Base-by-base conservation (phyloP, 2,329 filamentous ascomycete species). In the Phoma sp. region DNA sequence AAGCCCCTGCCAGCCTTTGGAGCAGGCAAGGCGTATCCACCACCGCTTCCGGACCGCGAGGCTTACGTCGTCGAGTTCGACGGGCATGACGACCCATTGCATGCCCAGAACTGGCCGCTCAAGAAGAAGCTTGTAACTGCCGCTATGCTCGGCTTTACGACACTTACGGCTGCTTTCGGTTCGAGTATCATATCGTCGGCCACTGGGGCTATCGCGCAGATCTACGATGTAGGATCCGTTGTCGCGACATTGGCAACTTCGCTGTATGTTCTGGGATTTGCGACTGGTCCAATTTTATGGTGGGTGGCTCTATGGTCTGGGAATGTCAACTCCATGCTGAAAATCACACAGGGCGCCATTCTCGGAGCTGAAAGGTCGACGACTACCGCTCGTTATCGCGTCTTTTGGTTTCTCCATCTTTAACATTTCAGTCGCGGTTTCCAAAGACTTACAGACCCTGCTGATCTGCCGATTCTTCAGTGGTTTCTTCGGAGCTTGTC, bases 21-120 rank as follows among this genome's bases (percentile, higher is more conserved):
- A 32, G 85, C 81, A 50, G 89, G 88, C n/a, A 93, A 92, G 76
- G 81, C 86, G 0, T 91, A 86, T 66, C 90, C 90, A 3, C 89
- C 89, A 3, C 80, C 78, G 0, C 72, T 93, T 37, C 89, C 89
- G 2, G 85, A 87, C 13, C 81, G 83, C 64, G 90, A 93, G 64
- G 85, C 89, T 59, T 57, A 57, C 22, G 54, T 57, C 0, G 90
- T 93, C 38, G 90, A 84, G 36, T 96, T 96, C 69, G 88, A 93
- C 64, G 92, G 92, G 0, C 88, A 86, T 1, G 83, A 92, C 61
- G 92, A 96, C 68, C 92, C 92, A 2, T 70, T 93, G 57, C 92
- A 96, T 74, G 89, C 91, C 1, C 90, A 94, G 77, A 96, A 96
- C 73, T 96, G 92, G 92, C 83, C 89, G 0, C 69, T 90, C 49